Base-by-base conservation (phyloP, 169 alveolate species). In the Cryptosporidium xiaoi region DNA sequence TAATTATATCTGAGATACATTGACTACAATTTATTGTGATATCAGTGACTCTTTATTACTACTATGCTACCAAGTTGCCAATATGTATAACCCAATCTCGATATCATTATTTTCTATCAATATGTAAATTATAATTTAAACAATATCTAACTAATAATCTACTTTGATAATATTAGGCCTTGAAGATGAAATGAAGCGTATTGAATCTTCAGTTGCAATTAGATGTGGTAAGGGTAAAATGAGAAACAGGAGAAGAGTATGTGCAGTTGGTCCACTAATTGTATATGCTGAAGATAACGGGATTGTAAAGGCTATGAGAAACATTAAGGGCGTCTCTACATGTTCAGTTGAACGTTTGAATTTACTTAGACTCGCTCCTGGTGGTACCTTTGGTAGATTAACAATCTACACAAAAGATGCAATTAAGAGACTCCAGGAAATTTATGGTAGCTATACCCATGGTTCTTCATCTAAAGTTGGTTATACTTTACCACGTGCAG, bases 381-480 rank as follows among this genome's bases (percentile, higher is more conserved):
- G 99, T 65, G 99, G 99, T 66, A 93, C 97, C 67, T 92, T 98
- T 66, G 99, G 99, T 71, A 96, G 99, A 90, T 93, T 98, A 91
- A 90, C 96, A 65, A 92, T 98, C 93, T 98, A 97, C 98, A 96
- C 99, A 56, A 95, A 95, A 91, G 93, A 95, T 64, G 99, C 99
- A 65, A 97, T 98, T 93, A 94, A 95, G 93, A 92, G 92, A 65
- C 96, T 97, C 71, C 94, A 96, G 93, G 89, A 84, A 53, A 92
- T 97, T 85, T 96, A 93, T 95, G 97, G 98, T 69, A 92, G 96
- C 89, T 91, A 93, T 95, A 91, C 67, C 85, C n/a, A 62, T 68
- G 84, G 92, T 29, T 44, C 92, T 36, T 33, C 90, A 46, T 65
- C 82, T 69, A 69, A 87, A 62, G 66, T 66, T 53, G 84, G 93